These are phyloP conservation scores for Clavariopsis aquatica DNA, from an alignment of 495 filamentous ascomycete species.

Conservation along the genomic window DNA sequence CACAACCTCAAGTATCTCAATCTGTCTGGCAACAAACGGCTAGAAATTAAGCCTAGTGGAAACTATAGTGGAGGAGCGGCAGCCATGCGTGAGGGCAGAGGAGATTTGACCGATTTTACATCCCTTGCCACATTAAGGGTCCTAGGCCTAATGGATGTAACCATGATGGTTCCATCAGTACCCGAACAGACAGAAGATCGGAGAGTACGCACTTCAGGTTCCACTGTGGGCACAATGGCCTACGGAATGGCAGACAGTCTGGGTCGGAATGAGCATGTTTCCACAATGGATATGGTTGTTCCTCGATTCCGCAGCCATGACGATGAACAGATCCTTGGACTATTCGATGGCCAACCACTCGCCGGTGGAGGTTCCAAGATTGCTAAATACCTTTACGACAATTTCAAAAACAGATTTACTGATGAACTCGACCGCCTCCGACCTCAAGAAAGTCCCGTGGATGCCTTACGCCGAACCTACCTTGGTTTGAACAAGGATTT, in stretches of 20 bases:
- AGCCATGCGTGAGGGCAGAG: conserved; percentile 51
- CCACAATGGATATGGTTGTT: conserved; percentile 96
- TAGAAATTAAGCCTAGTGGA: conserved; percentile 92
- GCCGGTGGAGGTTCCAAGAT: conserved; percentile 89
- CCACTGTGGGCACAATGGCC: conserved; percentile 77
- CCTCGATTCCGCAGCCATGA: conserved; percentile 90
- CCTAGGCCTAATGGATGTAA: conserved; percentile 97
- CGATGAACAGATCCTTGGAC: conserved; percentile 82
- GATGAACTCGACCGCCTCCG: conserved; percentile 75
- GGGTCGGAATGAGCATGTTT: conserved; percentile 88
- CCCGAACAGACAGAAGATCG: conserved; percentile 95
- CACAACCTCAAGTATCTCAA: conserved; percentile 92
- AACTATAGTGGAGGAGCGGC: conserved; percentile 54
- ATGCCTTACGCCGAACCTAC: conserved; percentile 85
- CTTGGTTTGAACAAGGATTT: conserved; percentile 91
- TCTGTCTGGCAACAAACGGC: conserved; percentile 91
- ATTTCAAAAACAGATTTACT: conserved; percentile 80
- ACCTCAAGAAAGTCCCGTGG: conserved; percentile 68
- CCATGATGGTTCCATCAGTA: conserved; percentile 84
- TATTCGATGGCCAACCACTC: conserved; percentile 90
- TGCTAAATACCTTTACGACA: conserved; percentile 93
- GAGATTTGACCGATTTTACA: conserved; percentile 83
- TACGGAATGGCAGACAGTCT: conserved; percentile 99
- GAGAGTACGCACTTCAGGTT: conserved; percentile 92
- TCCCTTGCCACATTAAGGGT: conserved; percentile 82